Base-by-base conservation (phyloP, 108 stramenopile genomes). In the Stephanodiscus minutulus region DNA sequence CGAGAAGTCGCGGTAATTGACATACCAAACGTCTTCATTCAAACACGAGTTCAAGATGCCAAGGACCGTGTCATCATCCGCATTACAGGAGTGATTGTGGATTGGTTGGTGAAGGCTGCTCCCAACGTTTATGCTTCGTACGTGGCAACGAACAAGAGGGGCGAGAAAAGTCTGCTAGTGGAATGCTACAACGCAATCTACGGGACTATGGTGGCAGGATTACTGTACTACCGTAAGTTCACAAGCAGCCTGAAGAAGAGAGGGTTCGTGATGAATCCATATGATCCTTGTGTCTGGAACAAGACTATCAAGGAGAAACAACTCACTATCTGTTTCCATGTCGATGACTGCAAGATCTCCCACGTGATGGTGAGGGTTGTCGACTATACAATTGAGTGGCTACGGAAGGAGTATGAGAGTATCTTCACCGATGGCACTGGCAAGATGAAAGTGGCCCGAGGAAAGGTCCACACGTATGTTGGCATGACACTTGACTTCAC, bases 391-490 rank as follows among this genome's bases (percentile, higher is more conserved):
- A 20, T 21, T 10, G 17, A n/a, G 4, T 21, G 17, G 20, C 48
- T 20, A 20, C 18, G 10, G 10, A 21, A 10, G 8, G 48, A 49
- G 3, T 49, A 20, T 4, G 17, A 21, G 10, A 49, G 18, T 21
- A 31, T 36, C 7, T 36, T 36, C 7, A 7, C 3, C 5, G 35
- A 36, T 36, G 35, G 35, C 5, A 36, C 5, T 36, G 35, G 35
- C 7, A 18, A 60, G 3, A 12, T 85, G 49, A 56, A 67, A 0
- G 68, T n/a, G n/a, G n/a, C n/a, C n/a, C n/a, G n/a, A n/a, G n/a
- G n/a, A n/a, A n/a, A n/a, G n/a, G n/a, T n/a, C 18, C 79, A 83
- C 49, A 71, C 79, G 7, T 86, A 73, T 48, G 52, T 86, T 0
- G 85, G 85, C 0, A 86, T 86, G 85, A 53, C 22, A 0, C 31